Evolutionary conservation across 139 green algal species (phyloP).

Genomic region (Micromonas commoda): DNA sequence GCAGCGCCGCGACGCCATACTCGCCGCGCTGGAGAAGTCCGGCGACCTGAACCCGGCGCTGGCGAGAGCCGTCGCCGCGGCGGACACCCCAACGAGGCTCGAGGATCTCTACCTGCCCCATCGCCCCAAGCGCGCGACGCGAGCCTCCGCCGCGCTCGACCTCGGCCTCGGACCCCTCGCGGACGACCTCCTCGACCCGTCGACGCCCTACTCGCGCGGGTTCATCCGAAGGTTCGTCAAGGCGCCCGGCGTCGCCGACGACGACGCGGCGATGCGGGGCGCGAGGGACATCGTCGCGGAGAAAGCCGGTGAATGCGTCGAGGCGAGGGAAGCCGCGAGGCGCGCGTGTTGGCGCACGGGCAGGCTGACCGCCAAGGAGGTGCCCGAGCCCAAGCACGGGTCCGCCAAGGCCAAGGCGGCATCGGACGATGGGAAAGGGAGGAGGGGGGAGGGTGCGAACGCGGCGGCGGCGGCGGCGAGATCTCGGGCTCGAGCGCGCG

Average conservation of each 20-base stretch:
- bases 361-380: neutral
- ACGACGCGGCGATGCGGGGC: slow-evolving; percentile 3
- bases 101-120: neutral
- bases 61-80: neutral
- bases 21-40: neutral
- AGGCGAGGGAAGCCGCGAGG: neutral
- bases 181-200: neutral
- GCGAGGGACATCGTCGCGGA: slow-evolving; percentile 22
- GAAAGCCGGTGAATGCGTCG: neutral
- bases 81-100: neutral
- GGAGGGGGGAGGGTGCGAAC: neutral
- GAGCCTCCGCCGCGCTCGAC: no score
- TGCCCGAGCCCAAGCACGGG: neutral
- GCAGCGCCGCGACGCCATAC: neutral
- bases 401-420: neutral
- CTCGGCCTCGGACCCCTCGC: neutral
- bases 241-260: no score
- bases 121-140: neutral
- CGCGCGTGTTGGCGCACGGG: neutral
- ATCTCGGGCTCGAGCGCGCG: neutral
- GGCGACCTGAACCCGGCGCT: neutral
- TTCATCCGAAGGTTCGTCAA: no score
- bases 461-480: neutral
- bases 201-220: no score
- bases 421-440: neutral